Evolutionary conservation across 331 rosid species (phyloP), one percentile per base, ranked within the genome.

Genomic region (Arachis monticola): DNA sequence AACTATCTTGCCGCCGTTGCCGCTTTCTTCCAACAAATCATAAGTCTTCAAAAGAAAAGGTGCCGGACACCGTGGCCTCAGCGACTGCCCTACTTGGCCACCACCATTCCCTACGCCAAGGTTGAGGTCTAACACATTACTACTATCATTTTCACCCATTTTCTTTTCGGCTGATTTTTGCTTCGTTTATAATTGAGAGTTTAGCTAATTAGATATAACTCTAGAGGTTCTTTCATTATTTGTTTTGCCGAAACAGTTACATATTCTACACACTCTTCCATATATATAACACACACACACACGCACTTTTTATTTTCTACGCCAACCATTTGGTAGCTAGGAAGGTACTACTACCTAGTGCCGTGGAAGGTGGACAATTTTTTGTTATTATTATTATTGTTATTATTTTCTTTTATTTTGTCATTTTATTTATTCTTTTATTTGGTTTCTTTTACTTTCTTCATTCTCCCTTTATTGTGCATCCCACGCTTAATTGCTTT

Each of bases 21-120:
- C 62, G 6, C 77, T 79, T 82, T 89, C 89, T 79, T 88, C 95
- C 67, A 92, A 71, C 83, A 92, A 78, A 55, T 90, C 85, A 42
- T 81, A 92, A 0, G 98, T 92, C 83, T 92, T 92, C n/a, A 88
- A 66, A 27, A 92, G 38, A 70, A 92, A 92, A 0, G 98, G 98
- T 13, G 98, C 85, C 0, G 90, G 90, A 58, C 85, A 76, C 73
- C 84, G 80, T 7, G 87, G 32, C 84, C 80, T 85, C 3, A 82
- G 77, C 53, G 88, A 69, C 67, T 80, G 83, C 2, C 77, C 60
- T 31, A 40, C 35, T 47, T 58, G 53, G 17, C 38, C n/a, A 7
- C 63, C n/a, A 8, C 27, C 8, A 30, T 27, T 52, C 5, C 73
- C 71, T 9, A 45, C 31, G 30, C 81, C 83, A 68, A 71, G 74